Base-by-base conservation (phyloP, 2,329 filamentous ascomycete genomes). In the Neonectria neomacrospora region DNA sequence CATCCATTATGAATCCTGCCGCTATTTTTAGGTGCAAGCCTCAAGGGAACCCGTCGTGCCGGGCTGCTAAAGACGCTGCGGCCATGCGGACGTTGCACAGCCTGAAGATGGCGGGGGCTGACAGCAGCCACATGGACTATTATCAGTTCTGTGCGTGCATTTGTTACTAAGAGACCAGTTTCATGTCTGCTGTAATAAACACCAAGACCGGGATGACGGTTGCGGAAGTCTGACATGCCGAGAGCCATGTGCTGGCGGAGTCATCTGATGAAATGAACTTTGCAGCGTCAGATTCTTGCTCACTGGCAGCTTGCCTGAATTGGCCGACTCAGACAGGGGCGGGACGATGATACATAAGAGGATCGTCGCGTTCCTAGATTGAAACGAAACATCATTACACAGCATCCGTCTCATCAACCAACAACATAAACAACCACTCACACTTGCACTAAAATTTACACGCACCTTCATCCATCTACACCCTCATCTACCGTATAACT, bases 161-260 rank as follows among this genome's bases (percentile, higher is more conserved):
- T 30, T 30, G 28, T 7, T 32, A 32, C 30, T 12, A 32, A 12
- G 30, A 10, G 10, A 5, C 30, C 5, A 32, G 34, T 16, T n/a
- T 20, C 18, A 18, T 41, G 37, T 8, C 16, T 39, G 16, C 37
- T 39, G 7, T 2, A 37, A 9, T 39, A 16, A 18, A 16, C 14
- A 37, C 5, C 14, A 7, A 7, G 34, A 3, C 30, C 47, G 30
- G n/a, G 9, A 37, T 26, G 20, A 14, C 12, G 22, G 50, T 14
- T 14, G 12, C 50, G 50, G 50, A 39, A 53, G 50, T 53, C 50
- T 41, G 50, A 53, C 50, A 4, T 53, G 50, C 50, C 50, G 50
- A 52, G 16, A 34, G 30, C 28, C 50, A 39, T 34, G 32, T 50
- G 47, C 26, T 30, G 28, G 5, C n/a, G 11, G n/a, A 50, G 47